phyloP scores from a whole-genome alignment of 2,329 filamentous ascomycete genomes.

The Fonsecaea pugnacius region DNA sequence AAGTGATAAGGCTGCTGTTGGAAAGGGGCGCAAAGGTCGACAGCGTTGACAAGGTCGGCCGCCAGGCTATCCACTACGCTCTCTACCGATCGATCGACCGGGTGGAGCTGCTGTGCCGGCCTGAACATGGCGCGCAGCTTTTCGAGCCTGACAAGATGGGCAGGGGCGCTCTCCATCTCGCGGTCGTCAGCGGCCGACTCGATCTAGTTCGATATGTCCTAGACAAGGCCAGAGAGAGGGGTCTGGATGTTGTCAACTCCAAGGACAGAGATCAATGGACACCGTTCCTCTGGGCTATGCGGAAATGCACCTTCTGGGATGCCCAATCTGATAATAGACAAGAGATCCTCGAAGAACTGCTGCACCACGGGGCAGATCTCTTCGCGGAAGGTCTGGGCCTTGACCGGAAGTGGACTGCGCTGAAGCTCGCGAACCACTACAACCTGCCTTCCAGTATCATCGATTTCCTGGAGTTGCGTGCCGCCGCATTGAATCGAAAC shows the following conservation, averaged over 20 bases:
- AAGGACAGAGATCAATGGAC: background rate
- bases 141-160: background rate
- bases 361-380: background rate
- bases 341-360: background rate
- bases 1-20: background rate
- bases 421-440: slow-evolving; percentile 4
- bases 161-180: background rate
- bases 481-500: background rate
- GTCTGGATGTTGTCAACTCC: background rate
- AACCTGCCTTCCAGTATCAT: background rate
- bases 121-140: background rate
- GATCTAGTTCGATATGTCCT: background rate
- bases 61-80: background rate
- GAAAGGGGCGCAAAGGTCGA: background rate
- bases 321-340: background rate
- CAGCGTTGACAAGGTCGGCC: background rate
- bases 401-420: background rate
- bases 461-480: background rate
- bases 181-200: background rate
- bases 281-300: background rate
- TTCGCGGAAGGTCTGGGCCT: background rate
- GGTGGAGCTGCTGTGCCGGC: background rate
- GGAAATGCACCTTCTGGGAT: background rate
- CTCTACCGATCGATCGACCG: background rate
- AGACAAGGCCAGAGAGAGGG: background rate